Percentiles rank a stretch among this genome's conserved stretches.
These are phyloP conservation scores for Magnaporthiopsis rhizophila DNA, from an alignment of 2,329 filamentous ascomycete species.

Conservation along the genomic window DNA sequence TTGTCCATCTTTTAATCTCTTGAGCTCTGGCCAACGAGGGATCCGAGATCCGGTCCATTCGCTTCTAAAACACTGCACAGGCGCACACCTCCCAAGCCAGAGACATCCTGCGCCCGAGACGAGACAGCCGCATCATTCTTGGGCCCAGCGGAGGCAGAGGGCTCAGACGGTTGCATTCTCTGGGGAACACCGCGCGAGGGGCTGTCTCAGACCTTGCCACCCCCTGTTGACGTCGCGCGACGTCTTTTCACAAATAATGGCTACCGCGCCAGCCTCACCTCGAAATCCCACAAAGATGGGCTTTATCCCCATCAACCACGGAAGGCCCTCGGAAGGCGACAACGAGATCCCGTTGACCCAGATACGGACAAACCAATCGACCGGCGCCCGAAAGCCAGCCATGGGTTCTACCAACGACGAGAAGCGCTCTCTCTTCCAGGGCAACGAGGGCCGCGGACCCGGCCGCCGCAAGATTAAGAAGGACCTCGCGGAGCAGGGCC, in stretches of 20 bases:
- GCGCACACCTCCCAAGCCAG: not conserved
- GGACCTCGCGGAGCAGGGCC: constrained; percentile 29
- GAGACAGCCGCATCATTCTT: not conserved
- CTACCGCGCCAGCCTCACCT: constrained; percentile 1
- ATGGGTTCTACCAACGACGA: constrained; percentile 30
- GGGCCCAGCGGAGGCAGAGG: not conserved
- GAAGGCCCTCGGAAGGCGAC: constrained; percentile 21
- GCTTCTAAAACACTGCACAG: not conserved
- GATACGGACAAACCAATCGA: constrained; percentile 46
- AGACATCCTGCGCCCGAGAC: not conserved
- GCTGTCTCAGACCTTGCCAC: not conserved
- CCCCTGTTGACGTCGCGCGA: not conserved
- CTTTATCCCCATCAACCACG: constrained; percentile 35
- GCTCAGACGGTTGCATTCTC: not conserved
- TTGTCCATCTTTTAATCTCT: not conserved
- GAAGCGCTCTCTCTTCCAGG: constrained; percentile 37
- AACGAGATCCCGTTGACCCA: constrained; percentile 46
- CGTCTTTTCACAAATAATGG: not conserved
- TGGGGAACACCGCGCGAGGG: not conserved
- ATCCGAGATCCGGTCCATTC: not conserved
- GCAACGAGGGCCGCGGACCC: constrained; percentile 13
- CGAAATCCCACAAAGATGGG: constrained; percentile 27
- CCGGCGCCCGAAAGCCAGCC: constrained; percentile 30
- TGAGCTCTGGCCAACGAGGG: not conserved
- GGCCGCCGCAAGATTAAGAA: constrained; percentile 42